phyloP scores from a whole-genome alignment of 1,284 basidiomycete species.

The Ustilago lituana region DNA sequence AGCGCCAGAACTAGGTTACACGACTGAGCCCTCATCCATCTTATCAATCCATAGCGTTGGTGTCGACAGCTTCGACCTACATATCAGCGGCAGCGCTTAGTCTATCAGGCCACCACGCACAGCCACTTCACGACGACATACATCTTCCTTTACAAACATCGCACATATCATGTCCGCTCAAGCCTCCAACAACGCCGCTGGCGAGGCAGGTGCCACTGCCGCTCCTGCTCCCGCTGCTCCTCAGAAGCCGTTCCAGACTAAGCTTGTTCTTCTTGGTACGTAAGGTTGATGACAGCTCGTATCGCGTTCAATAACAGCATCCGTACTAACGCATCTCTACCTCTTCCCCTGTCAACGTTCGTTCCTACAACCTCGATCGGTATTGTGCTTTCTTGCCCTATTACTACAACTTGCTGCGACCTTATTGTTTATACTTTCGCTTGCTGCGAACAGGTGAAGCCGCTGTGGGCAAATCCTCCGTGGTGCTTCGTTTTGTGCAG shows the following conservation, averaged over 20 bases:
- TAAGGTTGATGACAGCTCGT: not conserved
- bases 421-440: not conserved
- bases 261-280: slow-evolving; percentile 64
- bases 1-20: too few species aligned
- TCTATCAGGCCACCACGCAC: too few species aligned
- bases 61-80: too few species aligned
- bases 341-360: not conserved
- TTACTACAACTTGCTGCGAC: too few species aligned
- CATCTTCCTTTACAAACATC: too few species aligned
- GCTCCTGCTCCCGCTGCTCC: slow-evolving; percentile 43
- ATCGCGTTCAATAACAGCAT: not conserved
- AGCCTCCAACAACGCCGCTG: slow-evolving; percentile 12
- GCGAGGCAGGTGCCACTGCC: slow-evolving; percentile 19
- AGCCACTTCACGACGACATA: too few species aligned
- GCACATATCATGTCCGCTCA: slow-evolving; percentile 41
- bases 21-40: too few species aligned
- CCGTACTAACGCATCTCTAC: too few species aligned
- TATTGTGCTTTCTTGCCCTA: too few species aligned
- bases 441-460: slow-evolving; percentile 80
- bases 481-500: slow-evolving; percentile 94
- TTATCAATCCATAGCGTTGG: too few species aligned
- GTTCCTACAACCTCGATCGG: not conserved
- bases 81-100: too few species aligned
- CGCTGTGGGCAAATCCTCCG: slow-evolving; percentile 98
- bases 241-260: slow-evolving; percentile 66